phyloP scores from a whole-genome alignment of 2,329 filamentous ascomycete species.

The Harringtonia lauricola region DNA sequence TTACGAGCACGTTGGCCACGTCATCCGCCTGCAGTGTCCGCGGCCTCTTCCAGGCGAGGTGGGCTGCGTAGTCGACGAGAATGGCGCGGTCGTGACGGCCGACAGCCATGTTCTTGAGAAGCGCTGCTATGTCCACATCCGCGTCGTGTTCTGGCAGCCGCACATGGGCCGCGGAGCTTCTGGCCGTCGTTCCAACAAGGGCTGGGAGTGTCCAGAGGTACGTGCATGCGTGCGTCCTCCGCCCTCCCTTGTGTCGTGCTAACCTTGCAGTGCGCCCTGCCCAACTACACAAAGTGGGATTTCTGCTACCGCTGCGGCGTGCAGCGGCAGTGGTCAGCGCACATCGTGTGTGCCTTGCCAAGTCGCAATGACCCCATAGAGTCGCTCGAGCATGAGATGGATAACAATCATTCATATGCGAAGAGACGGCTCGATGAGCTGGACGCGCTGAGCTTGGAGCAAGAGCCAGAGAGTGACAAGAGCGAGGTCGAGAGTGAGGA shows the following conservation, averaged over 20 bases:
- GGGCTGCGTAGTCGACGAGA: neutral
- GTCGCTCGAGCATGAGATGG: too few relatives aligned
- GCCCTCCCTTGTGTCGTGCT: neutral
- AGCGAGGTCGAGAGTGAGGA: too few relatives aligned
- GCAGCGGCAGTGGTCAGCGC: neutral
- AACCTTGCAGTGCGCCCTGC: neutral
- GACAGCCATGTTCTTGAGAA: neutral
- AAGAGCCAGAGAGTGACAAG: too few relatives aligned
- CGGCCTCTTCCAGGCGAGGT: neutral
- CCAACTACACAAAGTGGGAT: slow-evolving; percentile 1
- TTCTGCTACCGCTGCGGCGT: slow-evolving; percentile 3
- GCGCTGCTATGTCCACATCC: neutral
- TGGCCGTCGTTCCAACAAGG: neutral
- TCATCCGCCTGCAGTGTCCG: neutral
- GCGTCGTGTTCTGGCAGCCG: neutral
- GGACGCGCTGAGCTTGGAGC: too few relatives aligned
- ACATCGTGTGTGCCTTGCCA: neutral
- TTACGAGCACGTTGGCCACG: neutral
- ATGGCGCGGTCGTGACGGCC: neutral
- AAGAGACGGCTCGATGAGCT: too few relatives aligned
- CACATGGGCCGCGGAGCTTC: neutral
- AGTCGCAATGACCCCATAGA: too few relatives aligned
- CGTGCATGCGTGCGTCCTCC: neutral
- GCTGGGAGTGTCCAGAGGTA: slow-evolving; percentile 2
- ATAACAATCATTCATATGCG: too few relatives aligned